A percentile compares a stretch with the other conserved stretches of the same genome.
phyloP scores from a whole-genome alignment of 2,329 filamentous ascomycete species.

The Phialophora tarda region DNA sequence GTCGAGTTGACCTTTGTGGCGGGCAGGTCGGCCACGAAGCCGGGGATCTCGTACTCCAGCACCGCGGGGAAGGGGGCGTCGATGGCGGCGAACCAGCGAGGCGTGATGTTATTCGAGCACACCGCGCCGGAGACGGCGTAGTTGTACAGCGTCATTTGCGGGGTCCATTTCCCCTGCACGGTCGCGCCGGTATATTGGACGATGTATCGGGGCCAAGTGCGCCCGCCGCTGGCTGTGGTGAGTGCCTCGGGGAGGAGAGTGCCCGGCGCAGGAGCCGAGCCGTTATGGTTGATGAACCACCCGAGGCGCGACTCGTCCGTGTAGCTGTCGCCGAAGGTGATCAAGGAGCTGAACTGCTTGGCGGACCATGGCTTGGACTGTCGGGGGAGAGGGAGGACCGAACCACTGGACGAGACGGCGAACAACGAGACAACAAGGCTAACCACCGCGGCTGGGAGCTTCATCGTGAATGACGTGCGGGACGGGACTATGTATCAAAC shows the following conservation, averaged over 20 bases:
- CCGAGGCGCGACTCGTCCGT: constrained; percentile 72
- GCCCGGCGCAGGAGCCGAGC: constrained; percentile 67
- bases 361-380: constrained; percentile 41
- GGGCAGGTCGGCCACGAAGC: constrained; percentile 58
- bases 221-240: constrained; percentile 67
- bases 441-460: background rate
- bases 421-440: constrained; percentile 5
- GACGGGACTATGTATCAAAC: background rate
- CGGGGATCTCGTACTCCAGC: constrained; percentile 65
- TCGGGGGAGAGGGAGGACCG: constrained; percentile 19
- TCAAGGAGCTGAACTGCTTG: constrained; percentile 63
- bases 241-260: constrained; percentile 56
- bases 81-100: constrained; percentile 55
- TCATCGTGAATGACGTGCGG: constrained; percentile 1
- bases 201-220: constrained; percentile 72
- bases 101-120: constrained; percentile 71
- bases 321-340: constrained; percentile 77
- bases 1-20: constrained; percentile 32
- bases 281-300: constrained; percentile 67
- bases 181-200: constrained; percentile 63
- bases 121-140: constrained; percentile 76
- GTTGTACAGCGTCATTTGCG: constrained; percentile 56
- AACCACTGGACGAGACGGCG: background rate
- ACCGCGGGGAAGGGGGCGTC: constrained; percentile 66
- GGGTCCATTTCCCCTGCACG: constrained; percentile 49